Evolutionary conservation across 2,329 filamentous ascomycete genomes (phyloP).

Genomic region (Calonectria crousiana): DNA sequence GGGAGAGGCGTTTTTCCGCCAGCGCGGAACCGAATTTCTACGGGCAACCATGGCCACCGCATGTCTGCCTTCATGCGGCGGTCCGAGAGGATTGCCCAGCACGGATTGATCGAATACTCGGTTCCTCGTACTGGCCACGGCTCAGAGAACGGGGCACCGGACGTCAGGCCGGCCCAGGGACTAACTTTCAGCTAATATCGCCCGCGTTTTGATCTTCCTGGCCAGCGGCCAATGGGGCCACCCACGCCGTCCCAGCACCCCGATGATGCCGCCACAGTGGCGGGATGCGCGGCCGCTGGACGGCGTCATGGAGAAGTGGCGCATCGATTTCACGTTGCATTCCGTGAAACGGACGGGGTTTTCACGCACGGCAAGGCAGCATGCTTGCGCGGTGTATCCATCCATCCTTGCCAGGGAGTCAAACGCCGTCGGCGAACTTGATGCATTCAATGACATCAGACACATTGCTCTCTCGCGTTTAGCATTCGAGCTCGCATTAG

Average conservation of each 20-base stretch:
- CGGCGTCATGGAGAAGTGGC: neutral
- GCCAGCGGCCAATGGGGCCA: neutral
- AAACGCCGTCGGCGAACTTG: neutral
- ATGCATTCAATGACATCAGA: neutral
- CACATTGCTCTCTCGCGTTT: neutral
- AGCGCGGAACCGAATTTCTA: neutral
- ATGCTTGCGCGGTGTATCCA: too few relatives aligned
- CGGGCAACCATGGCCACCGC: neutral
- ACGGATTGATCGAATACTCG: neutral
- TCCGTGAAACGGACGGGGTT: neutral
- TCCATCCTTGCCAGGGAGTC: too few relatives aligned
- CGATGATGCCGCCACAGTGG: neutral
- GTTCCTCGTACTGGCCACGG: neutral
- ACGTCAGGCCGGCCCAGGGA: neutral
- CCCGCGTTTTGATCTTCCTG: neutral
- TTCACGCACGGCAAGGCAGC: too few relatives aligned
- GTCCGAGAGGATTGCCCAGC: too few relatives aligned
- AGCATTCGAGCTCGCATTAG: neutral
- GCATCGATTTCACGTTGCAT: neutral
- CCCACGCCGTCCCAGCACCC: neutral
- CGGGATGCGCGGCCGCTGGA: neutral
- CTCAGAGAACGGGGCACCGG: neutral
- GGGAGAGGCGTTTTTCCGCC: neutral
- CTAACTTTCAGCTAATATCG: neutral
- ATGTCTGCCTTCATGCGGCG: neutral